These are phyloP conservation scores for Mycena alexandri DNA, from an alignment of 768 basidiomycete genomes.

Conservation along the genomic window DNA sequence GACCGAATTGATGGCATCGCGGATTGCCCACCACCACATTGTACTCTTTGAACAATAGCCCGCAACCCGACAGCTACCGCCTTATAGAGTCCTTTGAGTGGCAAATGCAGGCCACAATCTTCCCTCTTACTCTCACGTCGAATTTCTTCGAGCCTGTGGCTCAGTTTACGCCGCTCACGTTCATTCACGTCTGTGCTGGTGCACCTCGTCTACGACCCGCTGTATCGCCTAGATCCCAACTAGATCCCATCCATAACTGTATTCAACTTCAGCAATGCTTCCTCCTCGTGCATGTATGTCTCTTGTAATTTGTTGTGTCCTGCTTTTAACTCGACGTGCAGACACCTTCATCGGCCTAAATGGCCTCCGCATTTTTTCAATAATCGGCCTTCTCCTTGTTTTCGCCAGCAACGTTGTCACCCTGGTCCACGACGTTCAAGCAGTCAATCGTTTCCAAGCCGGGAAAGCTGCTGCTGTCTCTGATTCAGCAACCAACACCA, in stretches of 20 bases:
- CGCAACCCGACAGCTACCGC: slow-evolving; percentile 1
- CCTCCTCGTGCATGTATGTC: slow-evolving; percentile 64
- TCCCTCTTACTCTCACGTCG: slow-evolving; percentile 15
- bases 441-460: slow-evolving; percentile 75
- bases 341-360: slow-evolving; percentile 86
- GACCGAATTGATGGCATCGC: too few relatives aligned
- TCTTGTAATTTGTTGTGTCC: not conserved
- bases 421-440: slow-evolving; percentile 78
- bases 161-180: slow-evolving; percentile 23
- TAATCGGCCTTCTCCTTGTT: slow-evolving; percentile 83
- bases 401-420: slow-evolving; percentile 85
- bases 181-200: slow-evolving; percentile 40
- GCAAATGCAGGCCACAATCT: not conserved
- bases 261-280: slow-evolving; percentile 48
- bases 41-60: slow-evolving; percentile 2
- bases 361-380: slow-evolving; percentile 77
- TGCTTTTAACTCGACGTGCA: slow-evolving; percentile 35
- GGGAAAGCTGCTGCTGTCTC: slow-evolving; percentile 45
- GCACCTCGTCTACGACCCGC: slow-evolving; percentile 29
- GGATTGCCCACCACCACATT: too few relatives aligned
- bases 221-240: slow-evolving; percentile 34
- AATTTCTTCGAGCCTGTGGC: slow-evolving; percentile 21
- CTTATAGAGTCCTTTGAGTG: slow-evolving; percentile 22
- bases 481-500: slow-evolving; percentile 41
- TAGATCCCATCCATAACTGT: slow-evolving; percentile 29